Base-by-base conservation (phyloP, 306 rosid species). In the Cyamopsis tetragonoloba region DNA sequence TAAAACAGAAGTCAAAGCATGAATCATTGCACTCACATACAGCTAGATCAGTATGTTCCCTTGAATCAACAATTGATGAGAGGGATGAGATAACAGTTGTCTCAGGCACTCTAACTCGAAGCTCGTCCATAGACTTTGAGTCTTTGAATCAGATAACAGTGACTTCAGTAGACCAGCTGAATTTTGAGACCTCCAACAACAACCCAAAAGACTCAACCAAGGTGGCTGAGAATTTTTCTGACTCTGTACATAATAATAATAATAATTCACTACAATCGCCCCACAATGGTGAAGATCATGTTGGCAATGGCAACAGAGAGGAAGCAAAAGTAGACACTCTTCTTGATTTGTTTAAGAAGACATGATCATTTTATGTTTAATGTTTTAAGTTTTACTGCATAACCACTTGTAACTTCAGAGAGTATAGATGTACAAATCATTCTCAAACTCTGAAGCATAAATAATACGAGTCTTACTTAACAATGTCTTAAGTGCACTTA, bases 31-130 rank as follows among this genome's bases (percentile, higher is more conserved):
- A 72, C 19, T 87, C 86, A 7, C 81, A 70, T 20, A 76, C 96
- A 0, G 80, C 92, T 4, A 89, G 92, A 68, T 93, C 99, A 32
- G 80, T 88, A 11, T 89, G 96, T 75, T 93, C 98, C 22, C 84
- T 86, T 2, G 93, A 89, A 73, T 73, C 91, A 6, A 69, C 92
- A 1, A 71, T 84, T 8, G 86, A 89, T 18, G 98, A 85, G 74
- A 72, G 89, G 69, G 98, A 89, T 19, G 91, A 89, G 80, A 84
- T 83, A 60, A 93, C 98, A 34, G 79, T 86, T 8, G 98, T 78
- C 6, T 93, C 97, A 0, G 91, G 80, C 20, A 89, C 96, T 2
- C 62, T 92, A 49, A 82, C 98, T n/a, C 72, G 91, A 58, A 84
- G 86, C 73, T 78, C 87, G 4, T 89, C 96, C 13, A n/a, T n/a